Conservation (phyloP, 306 rosid genomes). For the Cucumis cinereus region DNA sequence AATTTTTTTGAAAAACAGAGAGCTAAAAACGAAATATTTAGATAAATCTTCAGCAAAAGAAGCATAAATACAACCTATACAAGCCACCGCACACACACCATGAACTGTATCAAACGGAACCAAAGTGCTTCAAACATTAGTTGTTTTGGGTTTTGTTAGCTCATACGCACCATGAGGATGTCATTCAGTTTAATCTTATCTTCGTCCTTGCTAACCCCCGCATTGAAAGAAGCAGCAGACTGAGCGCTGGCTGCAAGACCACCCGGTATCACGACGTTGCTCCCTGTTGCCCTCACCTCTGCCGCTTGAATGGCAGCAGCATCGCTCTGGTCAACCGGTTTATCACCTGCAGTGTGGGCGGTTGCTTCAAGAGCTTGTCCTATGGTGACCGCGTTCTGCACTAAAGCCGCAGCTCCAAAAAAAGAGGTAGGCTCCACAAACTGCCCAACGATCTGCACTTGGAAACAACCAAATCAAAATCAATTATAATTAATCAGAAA, state of each 20-base stretch:
- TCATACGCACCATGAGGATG: conserved; percentile 21
- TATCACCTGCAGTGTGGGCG: conserved; percentile 32
- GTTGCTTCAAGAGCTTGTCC: conserved; percentile 79
- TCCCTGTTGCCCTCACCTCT: conserved; percentile 55
- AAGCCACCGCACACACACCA: no score
- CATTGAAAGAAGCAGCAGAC: conserved; percentile 47
- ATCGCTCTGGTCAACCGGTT: conserved; percentile 44
- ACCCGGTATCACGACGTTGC: conserved; percentile 26
- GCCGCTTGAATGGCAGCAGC: conserved; percentile 68
- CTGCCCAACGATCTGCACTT: conserved; percentile 43
- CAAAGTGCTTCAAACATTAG: neutral
- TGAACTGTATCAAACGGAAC: no score
- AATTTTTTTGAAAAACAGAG: no score
- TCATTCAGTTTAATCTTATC: conserved; percentile 49
- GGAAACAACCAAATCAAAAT: neutral
- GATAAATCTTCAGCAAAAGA: no score
- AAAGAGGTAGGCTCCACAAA: conserved; percentile 29
- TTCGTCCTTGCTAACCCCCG: conserved; percentile 11
- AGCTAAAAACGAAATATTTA: no score
- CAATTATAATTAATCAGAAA: neutral
- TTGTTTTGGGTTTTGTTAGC: neutral
- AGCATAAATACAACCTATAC: no score
- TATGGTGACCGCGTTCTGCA: conserved; percentile 33
- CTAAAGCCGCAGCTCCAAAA: neutral
- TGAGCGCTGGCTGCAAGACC: conserved; percentile 55